Evolutionary conservation across 2,329 filamentous ascomycete genomes (phyloP).

Genomic region (Phaeosphaeria sp.): DNA sequence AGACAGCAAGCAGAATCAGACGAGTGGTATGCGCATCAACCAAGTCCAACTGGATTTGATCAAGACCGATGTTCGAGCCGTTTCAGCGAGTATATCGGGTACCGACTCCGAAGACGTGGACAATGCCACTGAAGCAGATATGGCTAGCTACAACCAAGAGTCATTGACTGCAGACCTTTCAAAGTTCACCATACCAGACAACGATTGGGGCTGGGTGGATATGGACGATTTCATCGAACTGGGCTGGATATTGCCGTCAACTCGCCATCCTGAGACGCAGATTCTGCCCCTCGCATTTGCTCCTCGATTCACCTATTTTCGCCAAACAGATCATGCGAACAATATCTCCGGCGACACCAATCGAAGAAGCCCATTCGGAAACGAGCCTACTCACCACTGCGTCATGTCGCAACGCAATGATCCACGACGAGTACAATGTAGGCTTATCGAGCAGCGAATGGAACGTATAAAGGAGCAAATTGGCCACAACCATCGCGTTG

Average conservation of each 20-base stretch:
- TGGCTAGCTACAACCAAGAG: constrained; percentile 62
- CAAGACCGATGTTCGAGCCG: constrained; percentile 87
- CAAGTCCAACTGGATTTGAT: constrained; percentile 92
- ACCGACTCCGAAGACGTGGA: constrained; percentile 80
- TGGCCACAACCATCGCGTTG: constrained; percentile 71
- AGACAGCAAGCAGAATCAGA: constrained; percentile 76
- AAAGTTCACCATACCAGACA: constrained; percentile 92
- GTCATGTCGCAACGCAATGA: constrained; percentile 81
- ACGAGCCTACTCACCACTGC: constrained; percentile 92
- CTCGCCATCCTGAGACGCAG: constrained; percentile 89
- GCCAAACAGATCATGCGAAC: constrained; percentile 90
- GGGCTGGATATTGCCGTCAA: constrained; percentile 92
- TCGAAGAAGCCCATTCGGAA: constrained; percentile 86
- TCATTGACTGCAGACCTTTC: constrained; percentile 69
- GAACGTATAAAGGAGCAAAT: constrained; percentile 81
- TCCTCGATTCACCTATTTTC: constrained; percentile 95
- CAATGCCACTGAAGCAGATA: constrained; percentile 67
- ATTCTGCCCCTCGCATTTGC: constrained; percentile 92
- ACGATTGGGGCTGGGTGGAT: constrained; percentile 95
- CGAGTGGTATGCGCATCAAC: constrained; percentile 94
- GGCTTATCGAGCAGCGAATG: constrained; percentile 82
- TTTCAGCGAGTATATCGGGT: constrained; percentile 87
- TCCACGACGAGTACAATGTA: constrained; percentile 84
- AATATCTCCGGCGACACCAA: constrained; percentile 81
- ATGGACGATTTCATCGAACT: constrained; percentile 99